phyloP scores from a whole-genome alignment of 306 rosid genomes.

The Acacia confusa region DNA sequence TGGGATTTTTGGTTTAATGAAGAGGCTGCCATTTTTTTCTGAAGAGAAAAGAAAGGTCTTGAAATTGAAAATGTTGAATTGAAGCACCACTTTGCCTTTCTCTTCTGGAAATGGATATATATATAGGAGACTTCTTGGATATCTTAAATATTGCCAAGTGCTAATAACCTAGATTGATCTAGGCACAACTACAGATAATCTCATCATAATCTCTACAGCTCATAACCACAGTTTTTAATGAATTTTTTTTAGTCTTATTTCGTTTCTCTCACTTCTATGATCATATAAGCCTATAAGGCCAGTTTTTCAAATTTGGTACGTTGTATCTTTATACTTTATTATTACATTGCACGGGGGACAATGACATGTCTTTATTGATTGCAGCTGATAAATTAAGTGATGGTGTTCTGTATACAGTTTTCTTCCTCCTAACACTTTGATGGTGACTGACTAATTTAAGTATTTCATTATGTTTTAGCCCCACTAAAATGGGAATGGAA shows the following conservation, averaged over 20 bases:
- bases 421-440: background rate
- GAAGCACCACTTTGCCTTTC: slow-evolving; percentile 30
- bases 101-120: slow-evolving; percentile 19
- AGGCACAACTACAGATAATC: slow-evolving; percentile 28
- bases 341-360: slow-evolving; percentile 35
- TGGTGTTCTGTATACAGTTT: slow-evolving; percentile 20
- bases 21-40: slow-evolving; percentile 38
- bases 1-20: slow-evolving; percentile 28
- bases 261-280: slow-evolving; percentile 8
- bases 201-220: slow-evolving; percentile 41
- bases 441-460: slow-evolving; percentile 2
- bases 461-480: slow-evolving; percentile 12
- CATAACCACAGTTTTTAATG: slow-evolving; percentile 2
- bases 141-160: slow-evolving; percentile 25
- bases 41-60: slow-evolving; percentile 21
- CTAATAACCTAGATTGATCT: slow-evolving; percentile 32
- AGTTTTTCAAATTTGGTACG: slow-evolving; percentile 24
- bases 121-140: slow-evolving; percentile 20
- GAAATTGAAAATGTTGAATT: slow-evolving; percentile 19
- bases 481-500: slow-evolving; percentile 5
- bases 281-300: slow-evolving; percentile 29
- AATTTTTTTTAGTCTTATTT: background rate
- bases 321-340: slow-evolving; percentile 27
- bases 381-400: slow-evolving; percentile 3
- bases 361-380: slow-evolving; percentile 34